Conservation (phyloP, 108 stramenopile species). For the Parietichytrium sp. region DNA sequence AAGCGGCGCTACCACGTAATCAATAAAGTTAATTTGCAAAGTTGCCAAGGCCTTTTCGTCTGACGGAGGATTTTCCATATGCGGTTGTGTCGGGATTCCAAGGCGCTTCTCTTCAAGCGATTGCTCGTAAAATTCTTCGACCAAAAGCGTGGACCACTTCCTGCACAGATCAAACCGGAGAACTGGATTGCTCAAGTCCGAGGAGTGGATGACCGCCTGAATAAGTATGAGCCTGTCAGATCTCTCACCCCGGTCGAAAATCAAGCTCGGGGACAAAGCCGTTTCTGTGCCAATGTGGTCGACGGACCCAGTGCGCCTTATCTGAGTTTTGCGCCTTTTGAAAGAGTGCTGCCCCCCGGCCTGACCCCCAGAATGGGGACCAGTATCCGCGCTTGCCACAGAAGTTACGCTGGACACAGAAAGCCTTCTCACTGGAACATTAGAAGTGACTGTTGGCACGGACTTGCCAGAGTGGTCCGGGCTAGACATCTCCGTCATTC, state of each 20-base stretch:
- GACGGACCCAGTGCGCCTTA: too few species aligned
- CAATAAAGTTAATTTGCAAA: conserved; percentile 74
- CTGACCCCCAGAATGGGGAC: too few species aligned
- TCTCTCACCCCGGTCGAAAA: conserved; percentile 50
- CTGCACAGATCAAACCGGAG: conserved; percentile 44
- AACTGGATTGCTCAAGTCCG: background rate
- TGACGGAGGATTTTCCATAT: conserved; percentile 58
- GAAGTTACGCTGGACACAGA: too few species aligned
- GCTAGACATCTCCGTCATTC: too few species aligned
- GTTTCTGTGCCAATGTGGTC: too few species aligned
- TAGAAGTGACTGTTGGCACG: too few species aligned
- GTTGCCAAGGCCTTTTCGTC: conserved; percentile 57
- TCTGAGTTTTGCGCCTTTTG: too few species aligned
- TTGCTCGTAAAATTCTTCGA: conserved; percentile 70
- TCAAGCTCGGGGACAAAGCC: too few species aligned
- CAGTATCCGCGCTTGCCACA: too few species aligned
- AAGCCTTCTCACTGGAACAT: too few species aligned
- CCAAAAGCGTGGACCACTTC: conserved; percentile 69
- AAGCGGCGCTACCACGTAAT: conserved; percentile 72
- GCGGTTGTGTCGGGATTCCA: conserved; percentile 69
- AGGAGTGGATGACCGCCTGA: background rate
- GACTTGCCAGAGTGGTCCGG: too few species aligned
- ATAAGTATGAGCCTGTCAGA: conserved; percentile 40
- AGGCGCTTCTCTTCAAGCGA: conserved; percentile 68
- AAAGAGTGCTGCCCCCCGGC: too few species aligned